A percentile compares a stretch with the other conserved stretches of the same genome.
phyloP scores from a whole-genome alignment of 129 eudicot species.

The Tagetes erecta region DNA sequence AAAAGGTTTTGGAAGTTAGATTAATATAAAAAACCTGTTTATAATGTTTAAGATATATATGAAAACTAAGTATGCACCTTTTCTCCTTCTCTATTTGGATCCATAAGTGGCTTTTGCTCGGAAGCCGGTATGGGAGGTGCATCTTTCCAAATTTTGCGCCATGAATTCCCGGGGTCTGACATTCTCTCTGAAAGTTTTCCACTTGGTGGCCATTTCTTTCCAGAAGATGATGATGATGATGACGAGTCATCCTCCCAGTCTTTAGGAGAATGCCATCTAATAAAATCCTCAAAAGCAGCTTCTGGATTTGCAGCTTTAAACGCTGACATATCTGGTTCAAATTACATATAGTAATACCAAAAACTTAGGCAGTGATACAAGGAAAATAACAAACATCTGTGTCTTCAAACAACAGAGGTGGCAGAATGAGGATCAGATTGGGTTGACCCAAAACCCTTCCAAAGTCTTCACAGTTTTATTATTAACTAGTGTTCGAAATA shows the following conservation, averaged over 20 bases:
- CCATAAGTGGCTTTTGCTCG: slow-evolving; percentile 87
- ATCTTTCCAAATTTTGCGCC: slow-evolving; percentile 93
- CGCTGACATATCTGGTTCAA: slow-evolving; percentile 83
- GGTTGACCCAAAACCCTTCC: slow-evolving; percentile 1
- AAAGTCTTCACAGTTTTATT: not conserved
- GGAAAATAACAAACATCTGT: not conserved
- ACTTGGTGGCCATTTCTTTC: slow-evolving; percentile 72
- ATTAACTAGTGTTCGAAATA: not conserved
- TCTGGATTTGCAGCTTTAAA: slow-evolving; percentile 97
- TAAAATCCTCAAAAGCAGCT: slow-evolving; percentile 93
- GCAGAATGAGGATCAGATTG: not conserved
- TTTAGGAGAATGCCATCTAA: slow-evolving; percentile 99
- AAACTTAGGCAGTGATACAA: not conserved
- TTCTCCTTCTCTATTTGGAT: slow-evolving; percentile 94
- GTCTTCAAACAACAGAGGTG: not conserved
- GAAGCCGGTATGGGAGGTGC: slow-evolving; percentile 80
- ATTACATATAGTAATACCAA: slow-evolving; percentile 9
- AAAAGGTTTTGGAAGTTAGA: slow-evolving; percentile 1
- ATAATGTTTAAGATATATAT: not conserved
- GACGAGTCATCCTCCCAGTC: slow-evolving; percentile 79
- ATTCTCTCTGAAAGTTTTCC: slow-evolving; percentile 93
- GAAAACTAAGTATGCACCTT: slow-evolving; percentile 48
- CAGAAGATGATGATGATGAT: slow-evolving; percentile 39
- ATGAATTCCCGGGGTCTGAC: slow-evolving; percentile 78
- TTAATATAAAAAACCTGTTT: not conserved